These are phyloP conservation scores for Blastomyces parvus DNA, from an alignment of 2,329 filamentous ascomycete species.

Conservation along the genomic window DNA sequence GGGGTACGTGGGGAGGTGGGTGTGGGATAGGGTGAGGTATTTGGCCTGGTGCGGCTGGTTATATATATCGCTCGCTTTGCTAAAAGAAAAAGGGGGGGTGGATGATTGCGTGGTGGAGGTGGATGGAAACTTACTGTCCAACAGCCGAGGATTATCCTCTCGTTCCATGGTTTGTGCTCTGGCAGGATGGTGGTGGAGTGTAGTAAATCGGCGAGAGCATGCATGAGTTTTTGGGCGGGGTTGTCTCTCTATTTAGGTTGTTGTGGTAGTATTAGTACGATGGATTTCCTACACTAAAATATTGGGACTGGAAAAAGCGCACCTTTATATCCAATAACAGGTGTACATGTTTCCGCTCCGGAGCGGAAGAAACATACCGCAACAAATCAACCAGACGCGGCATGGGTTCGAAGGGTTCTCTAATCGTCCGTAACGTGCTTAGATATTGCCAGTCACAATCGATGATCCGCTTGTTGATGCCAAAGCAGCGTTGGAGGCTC, in stretches of 20 bases:
- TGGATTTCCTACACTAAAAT: too few relatives aligned
- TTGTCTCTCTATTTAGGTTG: conserved; percentile 25
- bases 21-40: conserved; percentile 55
- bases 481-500: conserved; percentile 71
- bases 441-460: conserved; percentile 72
- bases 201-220: conserved; percentile 56
- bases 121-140: conserved; percentile 70
- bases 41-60: conserved; percentile 40
- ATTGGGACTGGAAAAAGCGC: conserved; percentile 14
- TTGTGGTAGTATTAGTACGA: conserved; percentile 2
- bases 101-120: too few relatives aligned
- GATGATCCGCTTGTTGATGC: conserved; percentile 58
- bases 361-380: conserved; percentile 55
- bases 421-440: conserved; percentile 55
- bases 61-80: conserved; percentile 21
- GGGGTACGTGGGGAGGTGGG: conserved; percentile 39
- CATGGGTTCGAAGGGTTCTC: conserved; percentile 61
- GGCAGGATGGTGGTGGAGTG: conserved; percentile 43
- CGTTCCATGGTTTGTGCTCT: conserved; percentile 53
- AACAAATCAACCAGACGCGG: conserved; percentile 66
- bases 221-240: conserved; percentile 56
- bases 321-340: conserved; percentile 83
- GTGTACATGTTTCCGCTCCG: conserved; percentile 62
- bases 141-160: conserved; percentile 67
- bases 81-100: conserved; percentile 30